Evolutionary conservation across 1,139 yeast species (phyloP), one percentile per base, ranked within the genome.

Genomic region (Geotrichum phurueaensis): DNA sequence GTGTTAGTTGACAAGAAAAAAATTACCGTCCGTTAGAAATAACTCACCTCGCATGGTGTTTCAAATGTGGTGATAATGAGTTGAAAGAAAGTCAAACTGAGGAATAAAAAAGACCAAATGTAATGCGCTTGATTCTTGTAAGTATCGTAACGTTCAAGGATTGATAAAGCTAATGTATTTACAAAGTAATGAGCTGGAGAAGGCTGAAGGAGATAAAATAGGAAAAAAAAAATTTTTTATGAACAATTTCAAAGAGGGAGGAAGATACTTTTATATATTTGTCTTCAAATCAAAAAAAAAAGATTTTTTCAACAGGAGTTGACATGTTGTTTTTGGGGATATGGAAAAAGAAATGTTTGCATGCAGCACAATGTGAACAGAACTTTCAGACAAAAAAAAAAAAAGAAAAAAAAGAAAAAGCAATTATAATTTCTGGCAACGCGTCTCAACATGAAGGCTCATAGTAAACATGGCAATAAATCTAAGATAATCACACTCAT

Each of bases 1-100:
- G 9, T 27, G 31, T 27, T 18, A 20, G 43, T 18, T 25, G 12
- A 18, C 15, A 29, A 7, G 33, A 33, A 45, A 25, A 27, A 3
- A 22, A 10, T 15, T 33, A 18, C 22, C 10, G 20, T 15, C 47
- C 18, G n/a, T 3, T 39, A 13, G 50, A 27, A 18, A 25, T n/a
- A 20, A 20, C 57, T 31, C 36, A 54, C 57, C 57, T 54, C 57
- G 52, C 57, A 54, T 54, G 18, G 31, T 25, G 12, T 39, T 39
- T 39, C 18, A n/a, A 15, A 39, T 9, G 20, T 39, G 22, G 47
- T 39, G 20, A n/a, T 39, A 18, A n/a, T 39, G 18, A 39, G 9
- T 15, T n/a, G n/a, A 39, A 39, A 27, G 39, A 33, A 33, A 3
- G 47, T 39, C 20, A 13, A 39, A 39, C 10, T n/a, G 20, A 39